Percentiles rank a stretch among this genome's conserved stretches.
These are phyloP conservation scores for Knoxdaviesia capensis DNA, from an alignment of 2,329 filamentous ascomycete genomes.

Conservation along the genomic window DNA sequence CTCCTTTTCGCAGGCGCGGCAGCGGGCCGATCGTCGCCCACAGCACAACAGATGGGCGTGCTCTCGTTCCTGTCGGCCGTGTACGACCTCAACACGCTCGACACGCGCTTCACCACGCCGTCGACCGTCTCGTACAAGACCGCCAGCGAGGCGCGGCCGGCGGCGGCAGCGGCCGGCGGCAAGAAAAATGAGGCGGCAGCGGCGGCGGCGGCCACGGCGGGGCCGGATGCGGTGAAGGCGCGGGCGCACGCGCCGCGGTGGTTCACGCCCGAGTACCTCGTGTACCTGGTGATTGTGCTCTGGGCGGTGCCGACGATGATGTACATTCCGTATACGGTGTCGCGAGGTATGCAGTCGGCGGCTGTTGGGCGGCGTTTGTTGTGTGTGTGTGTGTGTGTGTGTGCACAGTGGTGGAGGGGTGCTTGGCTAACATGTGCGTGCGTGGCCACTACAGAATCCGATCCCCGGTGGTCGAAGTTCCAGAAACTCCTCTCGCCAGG, in stretches of 20 bases:
- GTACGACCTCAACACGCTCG: slow-evolving; percentile 44
- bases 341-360: slow-evolving; percentile 38
- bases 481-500: slow-evolving; percentile 51
- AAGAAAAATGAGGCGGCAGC: slow-evolving; percentile 14
- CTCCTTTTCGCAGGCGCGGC: too few relatives aligned
- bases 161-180: background rate
- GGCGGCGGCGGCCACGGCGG: slow-evolving; percentile 13
- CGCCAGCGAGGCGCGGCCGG: slow-evolving; percentile 26
- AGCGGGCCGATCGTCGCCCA: too few relatives aligned
- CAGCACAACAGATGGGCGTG: slow-evolving; percentile 15
- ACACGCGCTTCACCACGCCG: slow-evolving; percentile 45
- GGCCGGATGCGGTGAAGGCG: slow-evolving; percentile 16
- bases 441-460: slow-evolving; percentile 37
- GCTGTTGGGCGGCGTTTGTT: background rate
- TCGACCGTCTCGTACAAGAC: slow-evolving; percentile 46
- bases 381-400: background rate
- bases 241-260: slow-evolving; percentile 48
- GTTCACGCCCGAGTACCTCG: slow-evolving; percentile 67
- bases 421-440: background rate
- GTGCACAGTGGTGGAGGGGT: background rate
- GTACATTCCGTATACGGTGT: slow-evolving; percentile 72
- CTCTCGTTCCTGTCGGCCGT: slow-evolving; percentile 26
- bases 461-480: slow-evolving; percentile 64
- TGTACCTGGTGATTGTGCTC: slow-evolving; percentile 55
- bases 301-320: slow-evolving; percentile 68